These are phyloP conservation scores for Pseudohyphozyma bogoriensis DNA, from an alignment of 768 basidiomycete species.

Conservation along the genomic window DNA sequence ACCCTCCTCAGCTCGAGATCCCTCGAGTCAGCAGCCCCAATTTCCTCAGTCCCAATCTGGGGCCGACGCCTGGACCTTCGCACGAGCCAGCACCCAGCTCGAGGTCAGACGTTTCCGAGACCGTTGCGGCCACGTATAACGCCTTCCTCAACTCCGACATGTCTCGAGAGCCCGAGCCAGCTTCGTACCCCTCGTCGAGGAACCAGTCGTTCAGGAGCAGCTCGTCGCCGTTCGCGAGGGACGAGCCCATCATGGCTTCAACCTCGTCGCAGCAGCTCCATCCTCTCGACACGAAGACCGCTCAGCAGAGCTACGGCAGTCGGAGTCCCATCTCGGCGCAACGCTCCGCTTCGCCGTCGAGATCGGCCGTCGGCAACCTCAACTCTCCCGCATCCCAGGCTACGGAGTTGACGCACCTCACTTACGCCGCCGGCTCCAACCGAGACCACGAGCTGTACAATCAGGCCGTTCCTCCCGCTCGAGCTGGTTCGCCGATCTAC, in stretches of 20 bases:
- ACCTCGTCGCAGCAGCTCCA: background rate
- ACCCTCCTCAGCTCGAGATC: background rate
- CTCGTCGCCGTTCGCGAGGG: background rate
- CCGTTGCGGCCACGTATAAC: slow-evolving; percentile 2
- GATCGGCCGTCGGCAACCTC: no score
- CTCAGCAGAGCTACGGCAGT: no score
- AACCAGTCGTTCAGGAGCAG: background rate
- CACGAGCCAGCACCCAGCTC: background rate
- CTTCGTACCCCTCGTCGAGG: background rate
- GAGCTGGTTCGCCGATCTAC: background rate
- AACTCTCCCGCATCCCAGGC: no score
- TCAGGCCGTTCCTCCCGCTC: background rate
- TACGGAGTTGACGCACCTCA: slow-evolving; percentile 14
- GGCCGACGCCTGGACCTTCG: slow-evolving; percentile 1
- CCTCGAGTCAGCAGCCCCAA: background rate
- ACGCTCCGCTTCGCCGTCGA: no score
- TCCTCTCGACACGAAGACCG: background rate
- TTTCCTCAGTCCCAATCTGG: background rate
- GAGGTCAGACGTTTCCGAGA: background rate
- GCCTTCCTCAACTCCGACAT: slow-evolving; percentile 17
- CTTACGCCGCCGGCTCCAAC: background rate
- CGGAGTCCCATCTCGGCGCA: no score
- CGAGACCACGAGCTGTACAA: background rate
- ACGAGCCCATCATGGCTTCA: background rate
- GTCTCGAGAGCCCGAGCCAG: slow-evolving; percentile 1